Conservation (phyloP, 352 stramenopile species). For the Globisporangium paroecandrum region DNA sequence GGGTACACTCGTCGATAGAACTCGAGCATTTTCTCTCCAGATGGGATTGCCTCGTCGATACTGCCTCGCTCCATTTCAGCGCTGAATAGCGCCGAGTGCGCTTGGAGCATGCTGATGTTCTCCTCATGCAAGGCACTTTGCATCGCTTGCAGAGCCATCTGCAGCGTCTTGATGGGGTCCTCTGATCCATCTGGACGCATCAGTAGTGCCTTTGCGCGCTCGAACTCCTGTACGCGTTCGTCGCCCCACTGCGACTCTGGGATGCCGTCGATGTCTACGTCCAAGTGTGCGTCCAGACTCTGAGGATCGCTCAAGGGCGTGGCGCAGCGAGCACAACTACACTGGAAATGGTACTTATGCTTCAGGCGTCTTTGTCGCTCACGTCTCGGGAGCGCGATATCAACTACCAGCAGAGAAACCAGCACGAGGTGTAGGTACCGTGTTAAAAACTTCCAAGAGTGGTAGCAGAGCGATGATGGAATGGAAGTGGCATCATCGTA, state of each 20-base stretch:
- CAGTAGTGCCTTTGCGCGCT: slow-evolving; percentile 8
- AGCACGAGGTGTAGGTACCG: not conserved
- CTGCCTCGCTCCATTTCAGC: slow-evolving; percentile 43
- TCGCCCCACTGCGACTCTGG: slow-evolving; percentile 33
- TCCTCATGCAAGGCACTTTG: slow-evolving; percentile 28
- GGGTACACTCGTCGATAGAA: slow-evolving; percentile 65
- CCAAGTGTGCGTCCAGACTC: slow-evolving; percentile 39
- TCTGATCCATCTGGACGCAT: slow-evolving; percentile 3
- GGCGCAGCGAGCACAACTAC: slow-evolving; percentile 45
- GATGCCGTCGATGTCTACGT: slow-evolving; percentile 47
- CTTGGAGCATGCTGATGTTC: slow-evolving; percentile 50
- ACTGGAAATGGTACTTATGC: slow-evolving; percentile 65
- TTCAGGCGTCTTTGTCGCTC: slow-evolving; percentile 43
- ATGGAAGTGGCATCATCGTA: slow-evolving; percentile 18
- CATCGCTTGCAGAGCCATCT: slow-evolving; percentile 28
- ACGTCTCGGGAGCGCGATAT: slow-evolving; percentile 45
- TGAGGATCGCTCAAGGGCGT: slow-evolving; percentile 24
- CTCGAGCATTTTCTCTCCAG: slow-evolving; percentile 43
- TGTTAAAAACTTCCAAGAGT: not conserved
- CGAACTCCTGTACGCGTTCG: slow-evolving; percentile 27
- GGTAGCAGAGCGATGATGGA: not conserved
- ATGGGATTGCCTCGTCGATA: slow-evolving; percentile 26
- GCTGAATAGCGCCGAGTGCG: slow-evolving; percentile 49
- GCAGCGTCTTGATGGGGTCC: slow-evolving; percentile 22
- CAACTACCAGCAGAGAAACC: slow-evolving; percentile 30